A percentile compares a stretch with the other conserved stretches of the same genome.
phyloP scores from a whole-genome alignment of 73 alveolate genomes.

The Paramecium sonneborni region DNA sequence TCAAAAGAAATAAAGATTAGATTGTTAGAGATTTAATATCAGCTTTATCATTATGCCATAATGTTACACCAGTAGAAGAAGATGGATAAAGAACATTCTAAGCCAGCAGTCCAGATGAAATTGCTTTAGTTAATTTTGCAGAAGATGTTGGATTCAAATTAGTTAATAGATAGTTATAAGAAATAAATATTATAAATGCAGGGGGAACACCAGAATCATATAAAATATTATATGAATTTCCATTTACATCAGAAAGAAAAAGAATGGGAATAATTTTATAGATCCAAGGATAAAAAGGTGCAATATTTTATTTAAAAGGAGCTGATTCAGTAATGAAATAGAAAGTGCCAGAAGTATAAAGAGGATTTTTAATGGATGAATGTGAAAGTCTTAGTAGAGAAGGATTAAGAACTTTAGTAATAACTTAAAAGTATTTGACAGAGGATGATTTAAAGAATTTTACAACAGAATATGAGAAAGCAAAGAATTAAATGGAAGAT shows the following conservation, averaged over 20 bases:
- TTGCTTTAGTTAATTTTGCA: slow-evolving; percentile 93
- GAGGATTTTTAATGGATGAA: slow-evolving; percentile 82
- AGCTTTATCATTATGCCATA: slow-evolving; percentile 90
- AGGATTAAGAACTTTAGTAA: slow-evolving; percentile 92
- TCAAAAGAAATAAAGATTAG: slow-evolving; percentile 75
- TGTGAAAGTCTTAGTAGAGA: slow-evolving; percentile 93
- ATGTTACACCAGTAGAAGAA: slow-evolving; percentile 94
- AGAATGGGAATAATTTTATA: slow-evolving; percentile 93
- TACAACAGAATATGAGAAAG: slow-evolving; percentile 77
- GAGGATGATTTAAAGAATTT: slow-evolving; percentile 78
- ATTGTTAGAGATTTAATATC: slow-evolving; percentile 88
- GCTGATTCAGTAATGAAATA: slow-evolving; percentile 96
- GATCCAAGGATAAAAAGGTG: slow-evolving; percentile 72
- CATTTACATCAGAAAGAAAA: slow-evolving; percentile 87
- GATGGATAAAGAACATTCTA: slow-evolving; percentile 64
- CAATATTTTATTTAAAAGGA: slow-evolving; percentile 91
- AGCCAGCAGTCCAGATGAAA: slow-evolving; percentile 93
- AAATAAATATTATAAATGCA: slow-evolving; percentile 73
- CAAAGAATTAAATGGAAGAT: slow-evolving; percentile 81
- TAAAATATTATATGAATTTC: slow-evolving; percentile 86
- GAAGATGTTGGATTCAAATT: slow-evolving; percentile 82
- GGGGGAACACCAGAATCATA: slow-evolving; percentile 79
- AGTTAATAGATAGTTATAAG: slow-evolving; percentile 70
- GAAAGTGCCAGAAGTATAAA: slow-evolving; percentile 80
- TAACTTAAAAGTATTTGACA: slow-evolving; percentile 80